Evolutionary conservation across 306 rosid species (phyloP), one percentile per base, ranked within the genome.

Genomic region (Cyclanthera cordifolia): DNA sequence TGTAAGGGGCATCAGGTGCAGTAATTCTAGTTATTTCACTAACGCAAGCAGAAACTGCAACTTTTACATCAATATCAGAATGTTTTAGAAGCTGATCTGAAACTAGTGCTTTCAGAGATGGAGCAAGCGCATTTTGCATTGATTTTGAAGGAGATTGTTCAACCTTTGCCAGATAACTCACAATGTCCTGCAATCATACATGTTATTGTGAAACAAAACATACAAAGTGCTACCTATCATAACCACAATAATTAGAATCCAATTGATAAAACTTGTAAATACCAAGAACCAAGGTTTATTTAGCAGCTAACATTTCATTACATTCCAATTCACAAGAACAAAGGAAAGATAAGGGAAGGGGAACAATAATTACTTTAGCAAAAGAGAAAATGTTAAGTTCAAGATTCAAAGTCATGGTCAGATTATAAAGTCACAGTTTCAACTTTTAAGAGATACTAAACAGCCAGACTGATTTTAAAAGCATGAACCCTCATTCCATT

Each of bases 1-100:
- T 88, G 72, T 92, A 92, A 32, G 98, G 98, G 58, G 95, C 95
- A 32, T 92, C 98, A 41, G 98, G 96, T 53, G 98, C 98, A 50
- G 91, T 89, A 67, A 92, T 92, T 78, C 98, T 87, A 39, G 98
- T 92, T 69, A 92, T 87, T 80, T 92, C 96, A 53, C 95, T 89
- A 66, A 89, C 84, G 83, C 96, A 92, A 50, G 93, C 80, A 17
- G 98, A 96, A 76, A 92, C 91, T 32, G 95, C 82, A 72, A 87
- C 95, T 77, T 85, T 84, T 34, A 92, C 95, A 79, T 92, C 95
- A 71, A 72, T 56, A 76, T 92, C 75, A 14, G 93, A 46, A 77
- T 89, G 98, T 74, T 78, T 81, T 28, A 92, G 65, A 32, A 92
- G 90, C 48, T 70, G 68, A 5, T 80, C 85, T 8, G 79, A 66